phyloP scores from a whole-genome alignment of 495 filamentous ascomycete genomes.

The Pyrenula massariospora region DNA sequence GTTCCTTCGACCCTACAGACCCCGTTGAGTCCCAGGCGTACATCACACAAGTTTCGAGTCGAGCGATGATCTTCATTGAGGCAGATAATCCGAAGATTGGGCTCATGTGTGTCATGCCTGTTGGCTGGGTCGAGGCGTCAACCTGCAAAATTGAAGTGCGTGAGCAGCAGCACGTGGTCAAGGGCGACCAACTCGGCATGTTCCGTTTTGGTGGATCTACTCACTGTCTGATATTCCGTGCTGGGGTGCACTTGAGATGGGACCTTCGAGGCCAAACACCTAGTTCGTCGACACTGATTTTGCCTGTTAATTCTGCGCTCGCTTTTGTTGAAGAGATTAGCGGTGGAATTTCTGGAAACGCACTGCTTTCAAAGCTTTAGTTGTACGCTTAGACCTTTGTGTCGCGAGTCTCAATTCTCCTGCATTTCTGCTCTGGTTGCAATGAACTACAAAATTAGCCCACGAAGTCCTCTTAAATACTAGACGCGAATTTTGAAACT shows the following conservation, averaged over 20 bases:
- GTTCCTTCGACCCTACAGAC: background rate
- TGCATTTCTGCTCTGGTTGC: background rate
- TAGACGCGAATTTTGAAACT: background rate
- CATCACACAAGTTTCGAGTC: constrained; percentile 41
- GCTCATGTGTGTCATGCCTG: constrained; percentile 49
- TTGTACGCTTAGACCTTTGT: background rate
- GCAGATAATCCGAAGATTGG: constrained; percentile 55
- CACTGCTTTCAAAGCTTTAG: background rate
- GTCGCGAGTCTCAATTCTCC: background rate
- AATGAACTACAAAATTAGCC: background rate
- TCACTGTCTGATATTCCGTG: constrained; percentile 47
- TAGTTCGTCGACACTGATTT: background rate
- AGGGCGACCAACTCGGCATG: constrained; percentile 60
- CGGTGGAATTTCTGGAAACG: background rate
- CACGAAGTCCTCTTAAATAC: background rate
- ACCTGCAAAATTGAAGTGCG: constrained; percentile 54
- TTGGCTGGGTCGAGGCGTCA: constrained; percentile 63
- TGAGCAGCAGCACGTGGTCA: constrained; percentile 45
- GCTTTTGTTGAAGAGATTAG: background rate
- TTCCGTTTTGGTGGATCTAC: constrained; percentile 64
- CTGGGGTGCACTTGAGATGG: background rate
- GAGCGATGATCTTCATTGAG: constrained; percentile 56
- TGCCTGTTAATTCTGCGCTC: background rate
- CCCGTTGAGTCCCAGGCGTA: constrained; percentile 39
- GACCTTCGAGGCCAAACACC: background rate